These are phyloP conservation scores for Astragalus glycyphyllos DNA, from an alignment of 306 rosid genomes.

Conservation along the genomic window DNA sequence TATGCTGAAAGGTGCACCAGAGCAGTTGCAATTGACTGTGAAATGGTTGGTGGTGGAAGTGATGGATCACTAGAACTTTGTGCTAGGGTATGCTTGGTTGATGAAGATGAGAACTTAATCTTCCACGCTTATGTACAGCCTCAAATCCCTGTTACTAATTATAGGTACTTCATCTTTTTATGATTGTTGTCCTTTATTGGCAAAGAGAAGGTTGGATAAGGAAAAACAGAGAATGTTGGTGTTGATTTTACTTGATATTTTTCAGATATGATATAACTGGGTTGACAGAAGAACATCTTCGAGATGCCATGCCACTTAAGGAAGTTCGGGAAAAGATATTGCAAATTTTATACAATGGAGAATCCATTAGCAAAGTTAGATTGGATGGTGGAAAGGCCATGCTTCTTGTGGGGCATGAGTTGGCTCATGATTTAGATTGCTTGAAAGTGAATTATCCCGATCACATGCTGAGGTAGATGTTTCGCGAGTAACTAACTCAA, in stretches of 20 bases:
- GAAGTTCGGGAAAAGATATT: conserved; percentile 67
- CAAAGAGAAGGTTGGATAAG: conserved; percentile 19
- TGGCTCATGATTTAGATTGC: conserved; percentile 79
- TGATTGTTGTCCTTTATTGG: conserved; percentile 39
- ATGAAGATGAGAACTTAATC: conserved; percentile 76
- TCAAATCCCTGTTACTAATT: conserved; percentile 63
- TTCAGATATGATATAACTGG: conserved; percentile 81
- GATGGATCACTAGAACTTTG: conserved; percentile 86
- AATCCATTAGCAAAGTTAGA: conserved; percentile 57
- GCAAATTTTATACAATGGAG: conserved; percentile 73
- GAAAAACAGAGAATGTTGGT: not conserved
- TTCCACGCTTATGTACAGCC: conserved; percentile 74
- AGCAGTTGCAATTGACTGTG: conserved; percentile 82
- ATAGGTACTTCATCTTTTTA: conserved; percentile 55
- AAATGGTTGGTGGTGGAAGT: conserved; percentile 91
- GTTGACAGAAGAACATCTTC: conserved; percentile 71
- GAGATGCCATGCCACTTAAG: conserved; percentile 71
- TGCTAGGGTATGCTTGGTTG: conserved; percentile 78
- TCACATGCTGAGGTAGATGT: conserved; percentile 71
- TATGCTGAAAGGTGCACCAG: conserved; percentile 39
- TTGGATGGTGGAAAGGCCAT: conserved; percentile 73
- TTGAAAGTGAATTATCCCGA: conserved; percentile 69
- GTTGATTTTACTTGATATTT: conserved; percentile 43
- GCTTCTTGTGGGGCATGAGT: conserved; percentile 86
- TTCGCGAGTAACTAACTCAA: conserved; percentile 28